These are phyloP conservation scores for Vitis riparia DNA, from an alignment of 164 flowering plant genomes.

Conservation along the genomic window DNA sequence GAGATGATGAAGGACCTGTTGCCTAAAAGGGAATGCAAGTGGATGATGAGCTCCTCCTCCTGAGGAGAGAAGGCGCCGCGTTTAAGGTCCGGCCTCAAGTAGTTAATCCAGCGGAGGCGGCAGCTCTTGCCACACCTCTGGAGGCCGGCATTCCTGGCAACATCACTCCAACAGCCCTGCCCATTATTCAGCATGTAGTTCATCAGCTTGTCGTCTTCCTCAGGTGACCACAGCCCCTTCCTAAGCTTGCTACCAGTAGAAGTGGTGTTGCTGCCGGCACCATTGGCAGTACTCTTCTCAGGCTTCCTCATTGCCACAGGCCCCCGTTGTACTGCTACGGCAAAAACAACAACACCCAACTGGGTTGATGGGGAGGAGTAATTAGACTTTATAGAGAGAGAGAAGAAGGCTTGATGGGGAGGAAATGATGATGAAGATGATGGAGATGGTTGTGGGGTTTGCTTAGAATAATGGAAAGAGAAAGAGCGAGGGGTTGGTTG, in stretches of 20 bases:
- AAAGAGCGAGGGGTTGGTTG: constrained; percentile 36
- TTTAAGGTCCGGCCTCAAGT: constrained; percentile 65
- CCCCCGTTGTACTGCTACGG: no score
- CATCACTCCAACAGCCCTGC: constrained; percentile 73
- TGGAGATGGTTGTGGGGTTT: constrained; percentile 55
- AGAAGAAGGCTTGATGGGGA: constrained; percentile 46
- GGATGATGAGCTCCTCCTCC: constrained; percentile 65
- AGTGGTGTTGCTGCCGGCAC: constrained; percentile 4
- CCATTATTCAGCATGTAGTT: constrained; percentile 57
- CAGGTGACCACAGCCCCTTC: constrained; percentile 73
- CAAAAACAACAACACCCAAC: constrained; percentile 7
- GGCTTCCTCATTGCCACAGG: constrained; percentile 39
- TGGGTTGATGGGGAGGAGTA: constrained; percentile 24
- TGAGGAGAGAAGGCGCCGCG: constrained; percentile 66
- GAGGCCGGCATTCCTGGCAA: constrained; percentile 62
- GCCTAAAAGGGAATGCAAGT: constrained; percentile 63
- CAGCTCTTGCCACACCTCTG: constrained; percentile 73
- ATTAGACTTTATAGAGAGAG: constrained; percentile 13
- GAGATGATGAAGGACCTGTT: constrained; percentile 41
- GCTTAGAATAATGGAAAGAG: constrained; percentile 52
- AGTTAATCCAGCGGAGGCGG: constrained; percentile 68
- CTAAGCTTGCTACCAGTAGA: constrained; percentile 30
- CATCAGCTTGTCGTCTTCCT: constrained; percentile 68
- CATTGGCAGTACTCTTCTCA: constrained; percentile 12
- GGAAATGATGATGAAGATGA: constrained; percentile 55